phyloP scores from a whole-genome alignment of 2,329 filamentous ascomycete species.

The Ophiostoma montium region DNA sequence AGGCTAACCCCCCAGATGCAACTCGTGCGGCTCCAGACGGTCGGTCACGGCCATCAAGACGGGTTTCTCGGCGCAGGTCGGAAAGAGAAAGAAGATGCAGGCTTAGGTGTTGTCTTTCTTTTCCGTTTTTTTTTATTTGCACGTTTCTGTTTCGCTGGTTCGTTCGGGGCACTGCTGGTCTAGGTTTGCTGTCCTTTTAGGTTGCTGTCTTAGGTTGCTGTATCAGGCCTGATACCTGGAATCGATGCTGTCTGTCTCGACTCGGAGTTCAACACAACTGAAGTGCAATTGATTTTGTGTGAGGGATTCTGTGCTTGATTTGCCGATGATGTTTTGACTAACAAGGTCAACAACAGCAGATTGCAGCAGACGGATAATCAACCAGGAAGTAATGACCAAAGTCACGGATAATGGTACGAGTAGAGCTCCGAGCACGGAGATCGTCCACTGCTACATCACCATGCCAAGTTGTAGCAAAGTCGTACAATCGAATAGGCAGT shows the following conservation, averaged over 20 bases:
- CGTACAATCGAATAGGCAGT: no score
- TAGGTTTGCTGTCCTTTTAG: neutral
- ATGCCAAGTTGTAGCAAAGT: no score
- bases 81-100: constrained; percentile 93
- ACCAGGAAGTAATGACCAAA: no score
- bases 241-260: no score
- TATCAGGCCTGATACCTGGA: neutral
- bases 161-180: neutral
- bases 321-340: neutral
- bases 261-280: no score
- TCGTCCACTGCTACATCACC: no score
- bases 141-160: neutral
- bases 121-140: constrained; percentile 1
- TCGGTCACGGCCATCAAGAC: constrained; percentile 98
- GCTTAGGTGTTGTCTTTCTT: constrained; percentile 38
- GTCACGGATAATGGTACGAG: no score
- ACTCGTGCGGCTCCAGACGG: constrained; percentile 56
- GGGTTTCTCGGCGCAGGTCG: constrained; percentile 98
- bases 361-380: no score
- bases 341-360: no score
- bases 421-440: no score
- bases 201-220: neutral
- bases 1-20: constrained; percentile 10
- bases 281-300: no score
- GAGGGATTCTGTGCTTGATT: no score